Evolutionary conservation across 2,329 filamentous ascomycete genomes (phyloP), one percentile per base, ranked within the genome.

Genomic region (Alternaria gaisen): DNA sequence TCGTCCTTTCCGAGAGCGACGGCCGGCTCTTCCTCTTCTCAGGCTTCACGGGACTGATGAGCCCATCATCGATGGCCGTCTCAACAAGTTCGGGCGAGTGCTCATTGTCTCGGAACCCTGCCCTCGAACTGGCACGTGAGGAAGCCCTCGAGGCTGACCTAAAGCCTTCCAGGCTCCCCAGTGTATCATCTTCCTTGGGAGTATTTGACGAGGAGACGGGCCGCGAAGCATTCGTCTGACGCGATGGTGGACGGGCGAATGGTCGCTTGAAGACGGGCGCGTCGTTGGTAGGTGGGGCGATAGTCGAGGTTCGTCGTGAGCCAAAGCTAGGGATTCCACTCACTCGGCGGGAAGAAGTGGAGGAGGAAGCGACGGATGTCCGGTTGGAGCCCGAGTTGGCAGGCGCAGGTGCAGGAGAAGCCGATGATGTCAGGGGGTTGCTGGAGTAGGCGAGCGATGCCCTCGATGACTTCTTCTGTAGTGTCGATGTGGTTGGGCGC

Each of bases 1-100:
- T 89, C 0, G 94, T 96, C 59, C 94, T 85, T 70, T 97, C 94
- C 0, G 91, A 88, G 4, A 97, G 83, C 0, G 92, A 94, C 14
- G 81, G 81, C 12, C 83, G 74, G 5, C 80, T 71, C 66, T 53
- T 86, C 83, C 54, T 73, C 56, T 66, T 59, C 11, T 60, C 64
- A 11, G 65, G 63, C 43, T 64, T 66, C 6, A 54, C 53, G 1
- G 58, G 52, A 58, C 71, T 65, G 46, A 50, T 36, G 3, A 18
- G 46, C 46, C 24, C 3, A 12, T 50, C 46, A 24, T 50, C 46
- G 14, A 50, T 36, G 34, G 46, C 46, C 12, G 71, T 68, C 4
- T 64, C 28, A 4, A 58, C 59, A 46, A 46, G 36, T 7, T 72
- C 70, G 16, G 63, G 57, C 8, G 72, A 68, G 20, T 69, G 65